A percentile compares a stretch with the other conserved stretches of the same genome.
phyloP scores from a whole-genome alignment of 179 eudicot genomes.

The Beta macrorhiza region DNA sequence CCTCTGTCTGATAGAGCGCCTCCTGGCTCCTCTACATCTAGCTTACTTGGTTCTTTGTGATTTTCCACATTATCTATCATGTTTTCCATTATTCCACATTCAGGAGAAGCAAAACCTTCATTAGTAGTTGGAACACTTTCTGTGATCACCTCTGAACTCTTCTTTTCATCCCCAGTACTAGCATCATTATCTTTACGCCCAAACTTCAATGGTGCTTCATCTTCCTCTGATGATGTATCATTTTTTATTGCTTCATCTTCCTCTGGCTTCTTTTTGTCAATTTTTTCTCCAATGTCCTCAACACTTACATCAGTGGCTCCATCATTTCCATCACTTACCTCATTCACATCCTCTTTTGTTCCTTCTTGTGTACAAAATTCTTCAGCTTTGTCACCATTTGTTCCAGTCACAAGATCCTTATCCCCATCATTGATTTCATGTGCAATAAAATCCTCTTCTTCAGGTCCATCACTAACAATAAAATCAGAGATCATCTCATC shows the following conservation, averaged over 20 bases:
- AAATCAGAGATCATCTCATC: slow-evolving; percentile 16
- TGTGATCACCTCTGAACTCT: slow-evolving; percentile 13
- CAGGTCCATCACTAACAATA: slow-evolving; percentile 10
- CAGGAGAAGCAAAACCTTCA: slow-evolving; percentile 20
- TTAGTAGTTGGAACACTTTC: slow-evolving; percentile 2
- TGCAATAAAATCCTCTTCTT: slow-evolving; percentile 19
- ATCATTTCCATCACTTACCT: not conserved
- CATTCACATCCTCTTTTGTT: slow-evolving; percentile 4
- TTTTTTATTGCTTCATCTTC: not conserved
- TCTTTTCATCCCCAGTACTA: slow-evolving; percentile 14
- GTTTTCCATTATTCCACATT: slow-evolving; percentile 12
- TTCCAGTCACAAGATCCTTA: slow-evolving; percentile 19
- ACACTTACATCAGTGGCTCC: slow-evolving; percentile 3
- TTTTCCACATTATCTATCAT: slow-evolving; percentile 5
- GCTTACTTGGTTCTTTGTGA: slow-evolving; percentile 20
- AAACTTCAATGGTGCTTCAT: slow-evolving; percentile 11
- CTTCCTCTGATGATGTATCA: not conserved
- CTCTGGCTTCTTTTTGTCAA: not conserved
- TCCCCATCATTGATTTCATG: slow-evolving; percentile 15
- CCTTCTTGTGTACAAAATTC: slow-evolving; percentile 4
- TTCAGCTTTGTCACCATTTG: slow-evolving; percentile 10
- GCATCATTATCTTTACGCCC: slow-evolving; percentile 7
- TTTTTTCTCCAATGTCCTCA: not conserved
- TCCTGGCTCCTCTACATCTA: slow-evolving; percentile 9
- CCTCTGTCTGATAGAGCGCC: slow-evolving; percentile 6